A percentile compares a stretch with the other conserved stretches of the same genome.
phyloP scores from a whole-genome alignment of 2,329 filamentous ascomycete species.

The Neofusicoccum parvum region DNA sequence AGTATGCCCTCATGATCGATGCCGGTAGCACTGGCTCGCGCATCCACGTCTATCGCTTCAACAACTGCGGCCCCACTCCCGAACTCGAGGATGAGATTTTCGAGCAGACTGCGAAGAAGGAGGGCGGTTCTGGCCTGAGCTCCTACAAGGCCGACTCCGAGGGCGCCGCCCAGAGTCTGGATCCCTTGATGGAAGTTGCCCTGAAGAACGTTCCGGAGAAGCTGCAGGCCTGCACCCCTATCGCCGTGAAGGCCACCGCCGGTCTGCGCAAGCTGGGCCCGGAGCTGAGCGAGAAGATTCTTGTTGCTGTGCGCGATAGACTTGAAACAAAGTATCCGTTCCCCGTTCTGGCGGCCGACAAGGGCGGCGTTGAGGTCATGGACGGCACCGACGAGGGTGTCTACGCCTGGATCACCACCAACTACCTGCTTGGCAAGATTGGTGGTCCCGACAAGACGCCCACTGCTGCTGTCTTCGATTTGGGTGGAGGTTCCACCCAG shows the following conservation, averaged over 20 bases:
- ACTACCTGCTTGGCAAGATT: conserved; percentile 98
- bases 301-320: conserved; percentile 79
- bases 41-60: conserved; percentile 99
- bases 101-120: conserved; percentile 85
- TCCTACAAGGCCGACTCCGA: conserved; percentile 85
- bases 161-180: conserved; percentile 85
- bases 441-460: conserved; percentile 86
- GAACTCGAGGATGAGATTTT: conserved; percentile 93
- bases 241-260: conserved; percentile 98
- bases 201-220: conserved; percentile 82
- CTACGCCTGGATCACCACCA: conserved; percentile 98
- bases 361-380: conserved; percentile 94
- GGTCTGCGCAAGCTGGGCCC: conserved; percentile 84
- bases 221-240: conserved; percentile 86
- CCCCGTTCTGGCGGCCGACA: conserved; percentile 82
- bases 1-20: conserved; percentile 99
- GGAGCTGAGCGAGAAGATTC: conserved; percentile 79
- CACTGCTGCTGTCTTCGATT: conserved; percentile 92
- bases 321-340: conserved; percentile 92
- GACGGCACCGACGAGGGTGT: conserved; percentile 96
- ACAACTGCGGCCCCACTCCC: conserved; percentile 95
- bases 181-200: conserved; percentile 83
- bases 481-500: conserved; percentile 95
- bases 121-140: conserved; percentile 78
- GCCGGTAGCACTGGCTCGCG: conserved; percentile 96